Conservation (phyloP, 805 yeast genomes). For the Lachancea mirantina region DNA sequence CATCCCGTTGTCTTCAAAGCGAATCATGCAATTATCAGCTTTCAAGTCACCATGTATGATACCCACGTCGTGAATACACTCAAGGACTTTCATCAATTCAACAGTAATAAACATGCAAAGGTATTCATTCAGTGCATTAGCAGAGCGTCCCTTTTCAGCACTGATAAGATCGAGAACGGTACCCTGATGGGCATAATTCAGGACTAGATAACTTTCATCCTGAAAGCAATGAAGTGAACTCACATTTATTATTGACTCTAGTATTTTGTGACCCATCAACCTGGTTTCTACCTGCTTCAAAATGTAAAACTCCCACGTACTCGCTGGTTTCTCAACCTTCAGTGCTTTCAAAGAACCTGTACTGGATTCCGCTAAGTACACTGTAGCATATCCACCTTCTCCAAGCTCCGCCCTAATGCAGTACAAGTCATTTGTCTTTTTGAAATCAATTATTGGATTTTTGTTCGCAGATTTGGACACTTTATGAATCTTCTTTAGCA, state of each 20-base stretch:
- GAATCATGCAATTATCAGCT: conserved; percentile 79
- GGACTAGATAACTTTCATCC: conserved; percentile 63
- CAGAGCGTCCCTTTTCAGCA: conserved; percentile 30
- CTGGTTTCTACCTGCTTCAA: conserved; percentile 48
- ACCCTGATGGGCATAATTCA: conserved; percentile 64
- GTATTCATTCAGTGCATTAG: conserved; percentile 47
- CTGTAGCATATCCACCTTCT: conserved; percentile 74
- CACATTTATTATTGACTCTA: conserved; percentile 42
- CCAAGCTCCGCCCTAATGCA: conserved; percentile 49
- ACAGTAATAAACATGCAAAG: conserved; percentile 56
- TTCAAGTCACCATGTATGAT: conserved; percentile 81
- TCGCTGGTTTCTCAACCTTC: conserved; percentile 63
- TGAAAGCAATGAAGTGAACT: conserved; percentile 46
- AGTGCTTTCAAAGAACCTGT: conserved; percentile 54
- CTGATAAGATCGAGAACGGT: conserved; percentile 66
- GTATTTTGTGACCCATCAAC: conserved; percentile 20
- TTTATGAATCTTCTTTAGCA: conserved; percentile 34
- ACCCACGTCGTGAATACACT: conserved; percentile 53
- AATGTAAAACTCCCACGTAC: conserved; percentile 77
- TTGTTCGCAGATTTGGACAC: conserved; percentile 34
- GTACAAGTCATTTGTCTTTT: conserved; percentile 30
- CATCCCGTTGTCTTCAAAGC: conserved; percentile 33
- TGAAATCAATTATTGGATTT: conserved; percentile 29
- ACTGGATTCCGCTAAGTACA: conserved; percentile 60
- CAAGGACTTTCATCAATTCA: conserved; percentile 55